These are phyloP conservation scores for Rutstroemia sp. DNA, from an alignment of 2,329 filamentous ascomycete genomes.

Conservation along the genomic window DNA sequence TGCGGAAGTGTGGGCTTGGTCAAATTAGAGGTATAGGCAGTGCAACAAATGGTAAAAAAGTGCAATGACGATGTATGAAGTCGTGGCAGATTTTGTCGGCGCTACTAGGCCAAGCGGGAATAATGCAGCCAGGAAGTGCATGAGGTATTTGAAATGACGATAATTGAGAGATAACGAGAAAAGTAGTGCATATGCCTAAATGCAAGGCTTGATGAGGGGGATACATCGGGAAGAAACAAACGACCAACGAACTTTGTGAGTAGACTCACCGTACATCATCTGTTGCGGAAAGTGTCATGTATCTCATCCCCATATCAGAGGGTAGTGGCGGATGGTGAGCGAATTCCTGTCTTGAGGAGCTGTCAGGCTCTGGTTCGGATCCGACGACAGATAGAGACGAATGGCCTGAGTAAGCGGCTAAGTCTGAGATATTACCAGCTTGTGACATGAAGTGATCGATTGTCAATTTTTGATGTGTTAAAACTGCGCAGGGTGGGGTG, in stretches of 20 bases:
- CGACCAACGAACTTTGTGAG: conserved; percentile 19
- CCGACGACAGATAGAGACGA: conserved; percentile 28
- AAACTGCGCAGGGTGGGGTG: conserved; percentile 17
- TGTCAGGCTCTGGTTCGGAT: conserved; percentile 29
- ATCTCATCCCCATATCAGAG: conserved; percentile 31
- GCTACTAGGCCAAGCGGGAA: conserved; percentile 10
- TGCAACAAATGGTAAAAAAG: conserved; percentile 20
- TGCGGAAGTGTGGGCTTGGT: conserved; percentile 18
- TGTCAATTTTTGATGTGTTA: conserved; percentile 19
- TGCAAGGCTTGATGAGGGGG: conserved; percentile 16
- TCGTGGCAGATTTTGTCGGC: conserved; percentile 23
- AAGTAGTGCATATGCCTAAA: conserved; percentile 22
- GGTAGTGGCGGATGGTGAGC: conserved; percentile 20
- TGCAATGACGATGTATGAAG: conserved; percentile 16
- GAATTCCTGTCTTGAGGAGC: conserved; percentile 28
- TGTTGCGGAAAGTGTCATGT: conserved; percentile 27
- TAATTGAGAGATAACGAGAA: conserved; percentile 9
- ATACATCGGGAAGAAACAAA: conserved; percentile 16
- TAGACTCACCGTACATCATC: conserved; percentile 31
- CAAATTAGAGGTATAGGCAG: conserved; percentile 25
- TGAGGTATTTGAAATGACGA: conserved; percentile 11
- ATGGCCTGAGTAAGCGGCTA: conserved; percentile 27
- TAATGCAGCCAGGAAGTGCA: conserved; percentile 10
- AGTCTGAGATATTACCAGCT: conserved; percentile 30
- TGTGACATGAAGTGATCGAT: conserved; percentile 31